Evolutionary conservation across 352 stramenopile genomes (phyloP).

Genomic region (Globisporangium splendens): DNA sequence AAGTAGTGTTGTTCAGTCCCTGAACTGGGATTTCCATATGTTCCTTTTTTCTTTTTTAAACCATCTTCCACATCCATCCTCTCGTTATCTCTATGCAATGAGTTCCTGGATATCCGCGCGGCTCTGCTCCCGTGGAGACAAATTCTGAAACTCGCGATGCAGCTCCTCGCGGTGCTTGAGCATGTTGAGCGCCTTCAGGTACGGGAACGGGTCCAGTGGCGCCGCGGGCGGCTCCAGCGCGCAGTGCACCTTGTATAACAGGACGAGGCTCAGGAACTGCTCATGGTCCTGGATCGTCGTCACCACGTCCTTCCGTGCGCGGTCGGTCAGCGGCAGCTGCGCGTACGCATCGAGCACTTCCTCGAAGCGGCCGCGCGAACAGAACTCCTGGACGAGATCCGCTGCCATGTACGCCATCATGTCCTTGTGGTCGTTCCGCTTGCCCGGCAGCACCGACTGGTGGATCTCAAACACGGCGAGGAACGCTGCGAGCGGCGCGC

Average conservation of each 20-base stretch:
- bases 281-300: constrained; percentile 44
- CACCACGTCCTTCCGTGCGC: constrained; percentile 27
- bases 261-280: constrained; percentile 43
- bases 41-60: too few species aligned
- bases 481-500: constrained; percentile 40
- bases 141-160: constrained; percentile 37
- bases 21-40: too few species aligned
- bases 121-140: constrained; percentile 37
- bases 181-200: constrained; percentile 44
- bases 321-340: constrained; percentile 30
- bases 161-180: constrained; percentile 45
- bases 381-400: constrained; percentile 44
- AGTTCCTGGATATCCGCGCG: constrained; percentile 56
- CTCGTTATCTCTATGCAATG: constrained; percentile 6
- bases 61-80: too few species aligned
- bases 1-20: too few species aligned
- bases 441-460: constrained; percentile 3
- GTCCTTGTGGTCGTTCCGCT: neutral
- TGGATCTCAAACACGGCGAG: constrained; percentile 27
- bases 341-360: constrained; percentile 55
- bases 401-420: constrained; percentile 27
- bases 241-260: constrained; percentile 46
- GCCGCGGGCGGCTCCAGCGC: constrained; percentile 16
- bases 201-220: constrained; percentile 38
- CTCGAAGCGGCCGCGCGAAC: constrained; percentile 45